phyloP scores from a whole-genome alignment of 129 eudicot genomes.

The Flaveria trinervia region DNA sequence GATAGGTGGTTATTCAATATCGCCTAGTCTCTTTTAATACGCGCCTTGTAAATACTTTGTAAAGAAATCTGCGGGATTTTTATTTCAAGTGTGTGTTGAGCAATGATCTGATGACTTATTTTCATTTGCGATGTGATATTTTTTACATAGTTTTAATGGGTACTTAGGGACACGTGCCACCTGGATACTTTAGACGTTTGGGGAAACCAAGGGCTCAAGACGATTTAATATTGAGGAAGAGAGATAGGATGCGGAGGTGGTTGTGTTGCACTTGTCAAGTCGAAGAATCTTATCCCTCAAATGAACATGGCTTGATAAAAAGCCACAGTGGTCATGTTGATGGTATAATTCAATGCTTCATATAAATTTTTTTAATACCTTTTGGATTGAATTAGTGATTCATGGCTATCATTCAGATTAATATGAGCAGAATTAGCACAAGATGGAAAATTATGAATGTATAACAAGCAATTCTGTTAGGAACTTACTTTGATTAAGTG shows the following conservation, averaged over 20 bases:
- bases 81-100: neutral
- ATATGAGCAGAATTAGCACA: neutral
- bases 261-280: slow-evolving; percentile 80
- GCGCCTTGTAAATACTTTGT: neutral
- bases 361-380: neutral
- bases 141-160: slow-evolving; percentile 12
- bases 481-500: slow-evolving; percentile 2
- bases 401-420: neutral
- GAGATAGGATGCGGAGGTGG: slow-evolving; percentile 89
- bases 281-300: slow-evolving; percentile 65
- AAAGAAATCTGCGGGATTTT: neutral
- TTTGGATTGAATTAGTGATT: neutral
- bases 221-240: slow-evolving; percentile 63
- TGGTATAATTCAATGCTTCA: slow-evolving; percentile 39
- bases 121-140: neutral
- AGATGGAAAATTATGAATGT: neutral
- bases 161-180: slow-evolving; percentile 61
- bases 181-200: slow-evolving; percentile 65
- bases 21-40: neutral
- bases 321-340: slow-evolving; percentile 54
- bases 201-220: slow-evolving; percentile 58
- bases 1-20: neutral
- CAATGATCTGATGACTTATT: neutral
- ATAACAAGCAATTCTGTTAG: neutral
- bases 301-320: slow-evolving; percentile 60